Conservation (phyloP, 1,284 basidiomycete species). For the Papiliotrema nemorosa region DNA sequence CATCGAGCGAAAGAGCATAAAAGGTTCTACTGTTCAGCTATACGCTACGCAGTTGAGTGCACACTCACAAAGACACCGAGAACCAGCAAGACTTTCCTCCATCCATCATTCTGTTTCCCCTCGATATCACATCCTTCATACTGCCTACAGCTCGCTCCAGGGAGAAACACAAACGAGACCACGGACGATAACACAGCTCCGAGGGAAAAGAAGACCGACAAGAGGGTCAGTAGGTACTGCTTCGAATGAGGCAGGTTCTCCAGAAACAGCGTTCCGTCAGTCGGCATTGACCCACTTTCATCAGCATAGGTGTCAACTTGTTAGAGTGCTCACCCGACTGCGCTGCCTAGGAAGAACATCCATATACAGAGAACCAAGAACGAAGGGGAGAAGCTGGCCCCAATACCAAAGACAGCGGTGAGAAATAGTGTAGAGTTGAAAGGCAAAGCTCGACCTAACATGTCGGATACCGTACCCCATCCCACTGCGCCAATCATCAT, state of each 20-base stretch:
- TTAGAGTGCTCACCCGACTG: slow-evolving; percentile 55
- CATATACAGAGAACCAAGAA: slow-evolving; percentile 70
- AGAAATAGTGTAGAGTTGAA: slow-evolving; percentile 91
- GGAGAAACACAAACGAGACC: slow-evolving; percentile 72
- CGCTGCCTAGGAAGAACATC: slow-evolving; percentile 84
- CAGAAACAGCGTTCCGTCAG: slow-evolving; percentile 87
- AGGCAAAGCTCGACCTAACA: slow-evolving; percentile 78
- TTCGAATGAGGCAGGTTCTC: slow-evolving; percentile 91
- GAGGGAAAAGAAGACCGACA: slow-evolving; percentile 94
- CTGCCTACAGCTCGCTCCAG: slow-evolving; percentile 65
- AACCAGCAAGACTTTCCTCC: slow-evolving; percentile 73
- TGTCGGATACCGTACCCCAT: slow-evolving; percentile 84
- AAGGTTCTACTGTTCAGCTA: slow-evolving; percentile 61
- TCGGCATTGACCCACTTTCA: slow-evolving; percentile 76
- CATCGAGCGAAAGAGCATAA: slow-evolving; percentile 82
- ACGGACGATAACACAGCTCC: slow-evolving; percentile 80
- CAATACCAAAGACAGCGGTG: slow-evolving; percentile 82
- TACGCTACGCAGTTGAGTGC: neutral
- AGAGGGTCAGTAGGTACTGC: slow-evolving; percentile 86
- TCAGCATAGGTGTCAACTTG: neutral
- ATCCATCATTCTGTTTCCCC: slow-evolving; percentile 67
- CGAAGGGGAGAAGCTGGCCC: slow-evolving; percentile 69
- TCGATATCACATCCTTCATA: slow-evolving; percentile 54
- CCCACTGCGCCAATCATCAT: slow-evolving; percentile 96
- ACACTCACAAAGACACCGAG: slow-evolving; percentile 67